Conservation (phyloP, 2,329 filamentous ascomycete genomes). For the Aspergillus spinulosporus region DNA sequence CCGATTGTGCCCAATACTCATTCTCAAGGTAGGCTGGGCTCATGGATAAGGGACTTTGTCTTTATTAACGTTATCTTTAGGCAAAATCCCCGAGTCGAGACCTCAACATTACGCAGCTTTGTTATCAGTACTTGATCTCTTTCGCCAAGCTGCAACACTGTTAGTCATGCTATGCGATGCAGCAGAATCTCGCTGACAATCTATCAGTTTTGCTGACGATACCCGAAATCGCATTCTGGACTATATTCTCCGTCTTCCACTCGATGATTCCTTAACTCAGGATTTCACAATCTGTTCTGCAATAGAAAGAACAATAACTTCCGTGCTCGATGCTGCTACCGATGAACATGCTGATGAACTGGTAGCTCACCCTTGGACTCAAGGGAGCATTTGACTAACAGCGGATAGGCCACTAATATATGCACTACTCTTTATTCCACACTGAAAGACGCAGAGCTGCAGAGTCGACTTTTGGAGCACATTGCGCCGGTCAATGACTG, state of each 20-base stretch:
- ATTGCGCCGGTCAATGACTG: conserved; percentile 39
- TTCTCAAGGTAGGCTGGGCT: conserved; percentile 24
- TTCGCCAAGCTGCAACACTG: conserved; percentile 34
- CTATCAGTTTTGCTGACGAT: conserved; percentile 35
- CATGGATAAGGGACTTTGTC: background rate
- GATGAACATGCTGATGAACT: conserved; percentile 22
- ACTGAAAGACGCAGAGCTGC: conserved; percentile 41
- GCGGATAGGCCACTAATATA: conserved; percentile 31
- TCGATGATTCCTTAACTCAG: conserved; percentile 36
- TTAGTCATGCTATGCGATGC: conserved; percentile 19
- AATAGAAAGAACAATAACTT: conserved; percentile 36
- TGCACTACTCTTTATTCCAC: conserved; percentile 32
- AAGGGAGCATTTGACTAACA: conserved; percentile 13
- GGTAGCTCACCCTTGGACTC: conserved; percentile 19
- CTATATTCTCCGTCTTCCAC: conserved; percentile 38
- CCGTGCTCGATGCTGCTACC: conserved; percentile 31
- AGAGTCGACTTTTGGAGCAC: conserved; percentile 43
- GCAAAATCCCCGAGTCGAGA: conserved; percentile 16
- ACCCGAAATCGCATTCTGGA: conserved; percentile 34
- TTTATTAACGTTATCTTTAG: background rate
- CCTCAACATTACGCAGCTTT: conserved; percentile 25
- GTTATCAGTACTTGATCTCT: conserved; percentile 37
- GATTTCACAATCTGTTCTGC: conserved; percentile 32
- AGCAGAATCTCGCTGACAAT: conserved; percentile 16
- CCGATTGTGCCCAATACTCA: conserved; percentile 29